Base-by-base conservation (phyloP, 2,329 filamentous ascomycete species). In the Fusarium brevicatenulatum region DNA sequence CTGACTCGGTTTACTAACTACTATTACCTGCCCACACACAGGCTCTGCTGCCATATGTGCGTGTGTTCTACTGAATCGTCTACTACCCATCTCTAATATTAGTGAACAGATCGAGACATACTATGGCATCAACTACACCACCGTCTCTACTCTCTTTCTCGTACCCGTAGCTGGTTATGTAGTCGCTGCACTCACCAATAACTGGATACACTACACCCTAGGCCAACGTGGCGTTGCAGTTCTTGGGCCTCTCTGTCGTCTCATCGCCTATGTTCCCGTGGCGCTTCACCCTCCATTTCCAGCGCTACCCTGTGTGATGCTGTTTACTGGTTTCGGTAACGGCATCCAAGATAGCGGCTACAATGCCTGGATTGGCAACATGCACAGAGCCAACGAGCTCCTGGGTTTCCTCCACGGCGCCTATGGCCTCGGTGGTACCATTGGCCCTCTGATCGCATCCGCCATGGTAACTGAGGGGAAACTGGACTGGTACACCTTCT, bases 151-250 rank as follows among this genome's bases (percentile, higher is more conserved):
- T 4, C 82, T 93, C 47, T 93, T 93, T 79, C 83, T 93, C 16
- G 87, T 91, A 1, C 91, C 91, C 1, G 89, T 93, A 54, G 82
- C 87, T 7, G 91, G 91, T 52, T 93, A 93, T 80, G 85, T 89
- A 19, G 75, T 86, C 5, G 90, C 91, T 3, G 91, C 91, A 2
- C 80, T 93, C 2, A 78, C 87, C 55, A 94, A 93, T 80, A 92
- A 91, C 77, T 80, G 81, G 15, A 86, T 93, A 50, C 92, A 93
- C 79, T 83, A 91, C 74, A 84, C 83, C 42, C 84, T 90, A 55
- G 93, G 93, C 40, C 92, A 93, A 77, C 87, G 91, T 21, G 93
- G 93, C 15, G 87, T 95, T 15, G 92, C 92, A 16, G 77, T 93
- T 56, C 79, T 94, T 9, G 90, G 86, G 0, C 91, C 92, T 0